Percentiles rank a stretch among this genome's conserved stretches.
phyloP scores from a whole-genome alignment of 495 filamentous ascomycete species.

The Neohortaea acidophila region DNA sequence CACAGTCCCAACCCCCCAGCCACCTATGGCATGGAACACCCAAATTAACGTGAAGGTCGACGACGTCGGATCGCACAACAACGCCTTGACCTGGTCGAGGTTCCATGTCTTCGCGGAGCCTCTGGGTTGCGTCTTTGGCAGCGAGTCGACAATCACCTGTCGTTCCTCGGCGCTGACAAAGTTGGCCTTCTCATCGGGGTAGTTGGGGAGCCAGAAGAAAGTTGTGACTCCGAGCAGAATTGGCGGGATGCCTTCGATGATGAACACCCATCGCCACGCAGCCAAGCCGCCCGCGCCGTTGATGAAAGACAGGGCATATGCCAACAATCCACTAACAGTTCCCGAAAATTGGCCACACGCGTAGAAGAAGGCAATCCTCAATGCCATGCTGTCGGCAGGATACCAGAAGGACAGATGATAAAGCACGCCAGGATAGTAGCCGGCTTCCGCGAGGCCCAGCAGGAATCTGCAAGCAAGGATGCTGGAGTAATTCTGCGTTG shows the following conservation, averaged over 20 bases:
- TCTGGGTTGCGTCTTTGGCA: conserved; percentile 1
- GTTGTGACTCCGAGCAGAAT: conserved; percentile 1
- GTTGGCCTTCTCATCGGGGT: background rate
- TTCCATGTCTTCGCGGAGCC: conserved; percentile 1
- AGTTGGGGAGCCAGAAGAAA: conserved; percentile 3
- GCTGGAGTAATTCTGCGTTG: conserved; percentile 28
- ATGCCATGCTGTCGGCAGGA: conserved; percentile 5
- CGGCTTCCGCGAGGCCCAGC: conserved; percentile 41
- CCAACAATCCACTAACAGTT: conserved; percentile 1
- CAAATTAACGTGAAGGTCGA: conserved; percentile 8
- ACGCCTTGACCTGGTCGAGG: background rate
- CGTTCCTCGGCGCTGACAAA: background rate
- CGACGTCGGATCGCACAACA: conserved; percentile 1
- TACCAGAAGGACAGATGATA: conserved; percentile 15
- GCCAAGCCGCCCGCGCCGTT: conserved; percentile 13
- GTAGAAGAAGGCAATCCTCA: conserved; percentile 13
- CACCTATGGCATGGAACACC: conserved; percentile 8
- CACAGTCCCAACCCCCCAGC: conserved; percentile 6
- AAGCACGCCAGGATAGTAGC: conserved; percentile 19
- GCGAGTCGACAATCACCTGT: background rate
- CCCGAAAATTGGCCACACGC: conserved; percentile 5
- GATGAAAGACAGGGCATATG: conserved; percentile 1
- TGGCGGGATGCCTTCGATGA: conserved; percentile 11
- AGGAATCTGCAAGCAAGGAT: conserved; percentile 38
- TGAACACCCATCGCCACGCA: conserved; percentile 15